These are phyloP conservation scores for Xerocomus minutiporus DNA, from an alignment of 1,284 basidiomycete species.

Conservation along the genomic window DNA sequence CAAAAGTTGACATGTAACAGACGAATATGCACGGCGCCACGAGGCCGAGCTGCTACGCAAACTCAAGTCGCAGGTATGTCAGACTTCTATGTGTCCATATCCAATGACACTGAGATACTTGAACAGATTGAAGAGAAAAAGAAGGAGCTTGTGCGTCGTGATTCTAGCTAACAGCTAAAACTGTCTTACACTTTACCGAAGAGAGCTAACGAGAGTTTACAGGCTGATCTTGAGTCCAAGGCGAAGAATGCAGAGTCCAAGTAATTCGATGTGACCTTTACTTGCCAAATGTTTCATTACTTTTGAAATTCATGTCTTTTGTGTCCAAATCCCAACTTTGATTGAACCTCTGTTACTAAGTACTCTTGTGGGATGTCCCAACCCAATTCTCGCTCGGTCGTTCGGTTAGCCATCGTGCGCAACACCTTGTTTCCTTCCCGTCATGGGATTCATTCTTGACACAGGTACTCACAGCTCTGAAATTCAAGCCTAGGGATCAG, in stretches of 20 bases:
- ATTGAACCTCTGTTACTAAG: no score
- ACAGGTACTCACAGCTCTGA: constrained; percentile 27
- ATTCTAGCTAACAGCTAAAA: constrained; percentile 7
- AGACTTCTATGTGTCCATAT: neutral
- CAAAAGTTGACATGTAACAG: constrained; percentile 32
- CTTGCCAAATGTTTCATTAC: constrained; percentile 9
- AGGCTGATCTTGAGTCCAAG: constrained; percentile 29
- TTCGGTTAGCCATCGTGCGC: constrained; percentile 26
- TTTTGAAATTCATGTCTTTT: neutral
- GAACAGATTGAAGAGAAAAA: constrained; percentile 55
- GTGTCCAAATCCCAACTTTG: no score
- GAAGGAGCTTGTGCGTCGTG: constrained; percentile 47
- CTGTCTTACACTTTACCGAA: constrained; percentile 12
- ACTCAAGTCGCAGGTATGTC: constrained; percentile 51
- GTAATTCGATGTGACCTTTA: constrained; percentile 6
- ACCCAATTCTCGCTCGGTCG: constrained; percentile 12
- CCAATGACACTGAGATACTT: constrained; percentile 3
- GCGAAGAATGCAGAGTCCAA: constrained; percentile 23
- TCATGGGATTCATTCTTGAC: neutral
- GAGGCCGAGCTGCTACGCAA: constrained; percentile 55
- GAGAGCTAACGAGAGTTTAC: constrained; percentile 16
- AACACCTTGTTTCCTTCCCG: neutral
- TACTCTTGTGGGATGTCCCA: constrained; percentile 12
- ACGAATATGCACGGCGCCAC: constrained; percentile 55
- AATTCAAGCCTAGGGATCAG: constrained; percentile 23